A percentile compares a stretch with the other conserved stretches of the same genome.
These are phyloP conservation scores for Raffaelea deltoideospora DNA, from an alignment of 2,329 filamentous ascomycete species.

Conservation along the genomic window DNA sequence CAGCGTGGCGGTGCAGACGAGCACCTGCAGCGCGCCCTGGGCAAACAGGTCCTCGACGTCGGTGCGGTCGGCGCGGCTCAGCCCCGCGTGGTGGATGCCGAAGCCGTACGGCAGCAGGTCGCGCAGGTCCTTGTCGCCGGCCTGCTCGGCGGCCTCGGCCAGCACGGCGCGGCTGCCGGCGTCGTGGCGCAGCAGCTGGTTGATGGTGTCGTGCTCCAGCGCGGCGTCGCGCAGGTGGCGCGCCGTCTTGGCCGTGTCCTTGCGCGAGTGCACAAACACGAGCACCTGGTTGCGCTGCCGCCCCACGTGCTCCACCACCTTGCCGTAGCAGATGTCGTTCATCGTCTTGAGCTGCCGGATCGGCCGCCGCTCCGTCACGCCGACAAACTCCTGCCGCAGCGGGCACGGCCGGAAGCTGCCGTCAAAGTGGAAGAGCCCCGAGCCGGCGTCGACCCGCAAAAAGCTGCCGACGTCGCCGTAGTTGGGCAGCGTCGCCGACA, in stretches of 20 bases:
- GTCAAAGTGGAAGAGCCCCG: constrained; percentile 92
- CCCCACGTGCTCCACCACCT: constrained; percentile 91
- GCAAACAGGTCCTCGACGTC: constrained; percentile 92
- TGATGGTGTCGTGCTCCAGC: constrained; percentile 91
- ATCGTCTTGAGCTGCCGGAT: constrained; percentile 99
- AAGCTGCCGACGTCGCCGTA: constrained; percentile 95
- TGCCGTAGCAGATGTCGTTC: constrained; percentile 98
- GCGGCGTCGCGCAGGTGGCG: constrained; percentile 94
- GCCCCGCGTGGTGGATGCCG: constrained; percentile 95
- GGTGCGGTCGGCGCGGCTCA: constrained; percentile 87
- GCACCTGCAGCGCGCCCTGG: constrained; percentile 80
- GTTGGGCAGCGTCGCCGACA: constrained; percentile 92
- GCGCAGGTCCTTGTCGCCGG: constrained; percentile 78
- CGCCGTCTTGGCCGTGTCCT: constrained; percentile 95
- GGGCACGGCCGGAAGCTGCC: constrained; percentile 88
- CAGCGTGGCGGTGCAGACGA: constrained; percentile 94
- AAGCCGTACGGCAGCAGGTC: constrained; percentile 92
- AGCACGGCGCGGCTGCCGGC: constrained; percentile 82
- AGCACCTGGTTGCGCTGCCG: constrained; percentile 93
- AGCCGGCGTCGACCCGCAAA: constrained; percentile 71
- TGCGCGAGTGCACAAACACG: constrained; percentile 95
- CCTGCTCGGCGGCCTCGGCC: constrained; percentile 66
- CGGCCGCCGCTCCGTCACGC: constrained; percentile 91
- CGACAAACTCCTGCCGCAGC: constrained; percentile 90
- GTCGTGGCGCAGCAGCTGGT: constrained; percentile 85